phyloP scores from a whole-genome alignment of 148 eudicot genomes.

The Chenopodium album region DNA sequence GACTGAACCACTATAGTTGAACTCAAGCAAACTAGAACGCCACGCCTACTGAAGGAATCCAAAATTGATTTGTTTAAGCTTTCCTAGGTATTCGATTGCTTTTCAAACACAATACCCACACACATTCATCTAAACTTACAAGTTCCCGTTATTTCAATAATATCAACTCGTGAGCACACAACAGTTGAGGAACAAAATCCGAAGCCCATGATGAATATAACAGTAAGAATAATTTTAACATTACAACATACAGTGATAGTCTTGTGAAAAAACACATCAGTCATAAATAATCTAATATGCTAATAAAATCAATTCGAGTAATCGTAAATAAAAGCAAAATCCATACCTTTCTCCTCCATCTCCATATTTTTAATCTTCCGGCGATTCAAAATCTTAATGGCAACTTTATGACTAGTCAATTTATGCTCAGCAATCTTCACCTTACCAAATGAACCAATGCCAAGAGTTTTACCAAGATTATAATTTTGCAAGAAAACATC shows the following conservation, averaged over 20 bases:
- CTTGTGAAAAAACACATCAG: not conserved
- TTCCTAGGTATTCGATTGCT: too few relatives aligned
- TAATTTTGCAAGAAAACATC: constrained; percentile 69
- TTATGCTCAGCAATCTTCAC: constrained; percentile 69
- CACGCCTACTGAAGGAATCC: too few relatives aligned
- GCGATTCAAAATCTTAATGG: constrained; percentile 90
- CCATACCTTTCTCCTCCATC: constrained; percentile 91
- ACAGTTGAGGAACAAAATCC: too few relatives aligned
- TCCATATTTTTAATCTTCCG: constrained; percentile 82
- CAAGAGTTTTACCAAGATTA: constrained; percentile 91
- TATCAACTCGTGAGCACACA: too few relatives aligned
- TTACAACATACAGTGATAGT: not conserved
- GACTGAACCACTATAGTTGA: too few relatives aligned
- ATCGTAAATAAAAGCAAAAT: too few relatives aligned
- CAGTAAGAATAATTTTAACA: not conserved
- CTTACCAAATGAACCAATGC: constrained; percentile 87
- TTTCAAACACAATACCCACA: not conserved
- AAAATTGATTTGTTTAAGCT: too few relatives aligned
- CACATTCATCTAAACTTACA: not conserved
- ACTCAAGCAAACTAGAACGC: too few relatives aligned
- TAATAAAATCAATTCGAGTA: not conserved
- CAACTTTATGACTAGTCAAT: constrained; percentile 85
- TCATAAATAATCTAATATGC: not conserved
- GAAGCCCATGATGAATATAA: too few relatives aligned
- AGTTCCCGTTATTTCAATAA: too few relatives aligned